Percentiles rank a stretch among this genome's conserved stretches.
phyloP scores from a whole-genome alignment of 2,329 filamentous ascomycete species.

The Colletotrichum sp. region DNA sequence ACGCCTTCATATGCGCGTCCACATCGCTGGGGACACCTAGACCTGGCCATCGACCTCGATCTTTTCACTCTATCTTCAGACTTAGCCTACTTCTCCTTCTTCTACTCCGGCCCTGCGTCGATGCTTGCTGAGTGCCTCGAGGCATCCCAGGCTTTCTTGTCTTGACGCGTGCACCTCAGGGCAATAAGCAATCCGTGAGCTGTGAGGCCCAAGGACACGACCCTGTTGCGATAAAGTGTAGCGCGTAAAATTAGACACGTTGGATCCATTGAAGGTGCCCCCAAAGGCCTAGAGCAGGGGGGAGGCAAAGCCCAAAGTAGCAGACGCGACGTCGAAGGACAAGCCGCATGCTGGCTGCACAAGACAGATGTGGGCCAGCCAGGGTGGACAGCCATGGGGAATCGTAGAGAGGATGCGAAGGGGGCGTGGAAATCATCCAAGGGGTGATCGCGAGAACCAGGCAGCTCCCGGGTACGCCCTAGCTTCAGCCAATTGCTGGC shows the following conservation, averaged over 20 bases:
- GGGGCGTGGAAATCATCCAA: neutral
- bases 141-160: neutral
- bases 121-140: neutral
- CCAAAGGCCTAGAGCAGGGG: neutral
- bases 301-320: neutral
- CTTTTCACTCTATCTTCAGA: neutral
- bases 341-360: neutral
- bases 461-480: neutral
- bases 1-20: neutral
- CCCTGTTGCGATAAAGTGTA: neutral
- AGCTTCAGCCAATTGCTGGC: constrained; percentile 16
- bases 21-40: neutral
- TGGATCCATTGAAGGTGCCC: neutral
- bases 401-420: neutral
- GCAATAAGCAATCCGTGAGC: neutral
- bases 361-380: neutral
- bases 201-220: neutral
- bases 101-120: neutral
- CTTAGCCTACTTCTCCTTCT: neutral
- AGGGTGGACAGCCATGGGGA: neutral
- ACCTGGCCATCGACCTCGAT: neutral
- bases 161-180: neutral
- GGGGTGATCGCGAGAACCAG: neutral
- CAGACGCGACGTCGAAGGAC: neutral
- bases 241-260: neutral